Evolutionary conservation across 1,139 yeast genomes (phyloP).

Genomic region (Pneumocystis jirovecii): DNA sequence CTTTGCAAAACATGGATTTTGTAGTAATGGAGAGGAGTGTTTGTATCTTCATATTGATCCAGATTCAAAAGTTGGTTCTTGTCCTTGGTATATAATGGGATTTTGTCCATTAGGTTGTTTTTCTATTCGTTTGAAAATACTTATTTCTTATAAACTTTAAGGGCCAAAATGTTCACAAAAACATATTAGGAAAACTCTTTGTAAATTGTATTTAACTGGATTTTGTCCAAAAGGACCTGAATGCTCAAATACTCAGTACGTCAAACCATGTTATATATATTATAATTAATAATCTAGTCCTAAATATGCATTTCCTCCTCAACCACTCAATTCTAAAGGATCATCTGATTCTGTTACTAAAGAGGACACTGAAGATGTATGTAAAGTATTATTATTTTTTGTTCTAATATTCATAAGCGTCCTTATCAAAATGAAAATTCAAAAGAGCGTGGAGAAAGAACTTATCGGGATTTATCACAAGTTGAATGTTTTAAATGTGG

Average conservation of each 20-base stretch:
- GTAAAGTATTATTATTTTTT: not conserved
- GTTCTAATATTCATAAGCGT: not conserved
- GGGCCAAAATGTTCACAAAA: constrained; percentile 61
- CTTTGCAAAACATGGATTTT: constrained; percentile 48
- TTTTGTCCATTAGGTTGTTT: constrained; percentile 69
- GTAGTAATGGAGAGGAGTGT: constrained; percentile 92
- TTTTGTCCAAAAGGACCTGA: constrained; percentile 60
- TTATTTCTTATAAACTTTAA: not conserved
- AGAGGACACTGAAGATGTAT: not conserved
- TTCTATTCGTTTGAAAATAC: not conserved
- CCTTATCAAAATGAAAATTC: not conserved
- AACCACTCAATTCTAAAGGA: not conserved
- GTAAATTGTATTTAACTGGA: constrained; percentile 78
- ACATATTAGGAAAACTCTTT: constrained; percentile 62
- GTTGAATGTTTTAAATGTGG: constrained; percentile 2
- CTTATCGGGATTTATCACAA: not conserved
- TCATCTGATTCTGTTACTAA: not conserved
- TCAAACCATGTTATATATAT: not conserved
- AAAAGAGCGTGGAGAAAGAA: not conserved
- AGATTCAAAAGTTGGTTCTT: constrained; percentile 69
- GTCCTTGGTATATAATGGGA: constrained; percentile 71
- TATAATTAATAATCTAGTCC: not conserved
- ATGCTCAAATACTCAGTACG: constrained; percentile 27
- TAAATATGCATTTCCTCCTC: not conserved
- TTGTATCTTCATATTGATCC: constrained; percentile 87